Base-by-base conservation (phyloP, 164 flowering plant genomes). In the Platanus orientalis region DNA sequence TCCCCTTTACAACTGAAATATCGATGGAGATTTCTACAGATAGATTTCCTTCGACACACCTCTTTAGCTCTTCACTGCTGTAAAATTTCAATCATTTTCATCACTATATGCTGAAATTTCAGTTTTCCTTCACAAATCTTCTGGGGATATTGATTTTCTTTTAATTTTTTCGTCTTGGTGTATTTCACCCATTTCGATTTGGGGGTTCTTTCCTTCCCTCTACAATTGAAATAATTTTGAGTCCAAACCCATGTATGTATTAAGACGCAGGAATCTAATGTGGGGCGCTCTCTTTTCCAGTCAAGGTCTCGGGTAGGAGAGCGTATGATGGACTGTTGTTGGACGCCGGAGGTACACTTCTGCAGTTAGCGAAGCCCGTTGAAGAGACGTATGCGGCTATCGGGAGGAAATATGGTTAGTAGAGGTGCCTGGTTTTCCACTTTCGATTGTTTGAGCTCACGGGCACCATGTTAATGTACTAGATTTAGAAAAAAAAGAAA, bases 321-420 rank as follows among this genome's bases (percentile, higher is more conserved):
- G 78, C 83, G 4, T 90, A 84, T 71, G 97, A 93, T 71, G 98
- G 78, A 17, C 67, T 93, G 75, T 58, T 93, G 69, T 57, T 93
- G 74, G 98, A 93, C 74, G 98, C 98, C 23, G 98, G 94, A 9
- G 97, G 97, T 7, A 88, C 98, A 40, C 92, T 93, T 45, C 63
- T 93, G 86, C 98, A 93, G 67, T 64, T 90, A 72, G 76, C 86
- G 0, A 81, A 75, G 65, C 97, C 98, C 5, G 98, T 93, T 27
- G 92, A 77, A 45, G 83, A 84, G 54, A 85, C 89, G 23, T 93
- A 93, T 48, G 84, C 87, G 13, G 26, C 77, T 25, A 85, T 93
- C 45, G 98, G 97, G 44, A 60, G 27, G 45, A 88, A 89, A 84
- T 88, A 90, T 63, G 98, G 98, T 76, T 16, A 59, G 79, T 56